Percentiles rank a stretch among this genome's conserved stretches.
Evolutionary conservation across 257 asterid species (phyloP).

Genomic region (Verbena officinalis): DNA sequence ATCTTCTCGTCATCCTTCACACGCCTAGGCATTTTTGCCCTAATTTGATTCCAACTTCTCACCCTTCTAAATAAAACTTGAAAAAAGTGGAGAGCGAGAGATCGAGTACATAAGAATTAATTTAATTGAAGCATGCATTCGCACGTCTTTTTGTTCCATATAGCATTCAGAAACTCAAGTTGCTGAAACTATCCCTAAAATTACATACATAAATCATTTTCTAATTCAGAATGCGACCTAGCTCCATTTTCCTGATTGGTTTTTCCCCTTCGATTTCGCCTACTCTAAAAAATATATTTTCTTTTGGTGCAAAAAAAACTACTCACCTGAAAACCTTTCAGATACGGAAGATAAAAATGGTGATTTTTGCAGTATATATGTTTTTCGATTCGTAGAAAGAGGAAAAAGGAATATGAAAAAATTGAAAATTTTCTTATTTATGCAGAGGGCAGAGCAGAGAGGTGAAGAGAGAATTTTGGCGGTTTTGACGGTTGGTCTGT

Average conservation of each 20-base stretch:
- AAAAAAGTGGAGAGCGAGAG: not conserved
- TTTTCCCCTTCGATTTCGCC: too few species aligned
- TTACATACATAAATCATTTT: constrained; percentile 6
- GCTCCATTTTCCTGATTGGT: too few species aligned
- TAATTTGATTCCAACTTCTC: not conserved
- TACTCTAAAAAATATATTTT: too few species aligned
- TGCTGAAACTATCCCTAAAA: not conserved
- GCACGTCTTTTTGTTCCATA: not conserved
- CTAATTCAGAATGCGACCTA: not conserved
- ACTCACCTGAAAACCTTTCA: too few species aligned
- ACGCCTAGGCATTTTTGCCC: constrained; percentile 52
- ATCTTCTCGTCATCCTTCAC: constrained; percentile 65
- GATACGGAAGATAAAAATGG: not conserved
- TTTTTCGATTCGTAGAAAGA: constrained; percentile 22
- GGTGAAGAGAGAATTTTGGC: constrained; percentile 74
- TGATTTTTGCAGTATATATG: not conserved
- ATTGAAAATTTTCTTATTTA: constrained; percentile 17
- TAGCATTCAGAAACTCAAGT: not conserved
- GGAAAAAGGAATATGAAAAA: constrained; percentile 12
- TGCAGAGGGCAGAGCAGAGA: constrained; percentile 33
- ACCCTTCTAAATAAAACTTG: constrained; percentile 12
- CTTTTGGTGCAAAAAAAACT: too few species aligned
- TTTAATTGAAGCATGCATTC: not conserved
- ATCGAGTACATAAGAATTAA: not conserved
- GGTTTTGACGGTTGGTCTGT: constrained; percentile 62